phyloP scores from a whole-genome alignment of 2,329 filamentous ascomycete genomes.

The Colletotrichum orbiculare region DNA sequence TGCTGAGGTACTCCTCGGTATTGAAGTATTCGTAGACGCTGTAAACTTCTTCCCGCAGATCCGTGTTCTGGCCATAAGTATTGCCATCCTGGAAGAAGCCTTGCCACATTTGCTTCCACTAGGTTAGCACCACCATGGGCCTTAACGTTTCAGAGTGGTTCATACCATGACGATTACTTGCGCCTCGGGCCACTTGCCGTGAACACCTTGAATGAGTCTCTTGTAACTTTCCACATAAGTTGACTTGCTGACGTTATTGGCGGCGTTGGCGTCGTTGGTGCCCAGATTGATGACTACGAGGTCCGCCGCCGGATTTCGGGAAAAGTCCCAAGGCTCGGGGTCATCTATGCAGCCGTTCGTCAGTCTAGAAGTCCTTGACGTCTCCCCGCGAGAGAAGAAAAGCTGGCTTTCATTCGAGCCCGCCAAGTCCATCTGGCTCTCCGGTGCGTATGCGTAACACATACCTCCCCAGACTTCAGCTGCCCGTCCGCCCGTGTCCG shows the following conservation, averaged over 20 bases:
- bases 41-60: slow-evolving; percentile 62
- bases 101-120: slow-evolving; percentile 61
- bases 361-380: slow-evolving; percentile 10
- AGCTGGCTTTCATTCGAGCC: slow-evolving; percentile 11
- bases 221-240: slow-evolving; percentile 55
- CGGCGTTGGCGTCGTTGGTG: slow-evolving; percentile 57
- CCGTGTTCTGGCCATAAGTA: slow-evolving; percentile 57
- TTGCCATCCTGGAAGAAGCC: slow-evolving; percentile 63
- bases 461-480: slow-evolving; percentile 54
- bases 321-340: slow-evolving; percentile 58
- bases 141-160: slow-evolving; percentile 20
- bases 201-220: slow-evolving; percentile 58
- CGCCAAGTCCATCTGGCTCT: not conserved
- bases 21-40: slow-evolving; percentile 65
- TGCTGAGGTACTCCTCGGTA: slow-evolving; percentile 52
- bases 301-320: slow-evolving; percentile 53
- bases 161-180: slow-evolving; percentile 57
- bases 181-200: slow-evolving; percentile 58
- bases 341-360: slow-evolving; percentile 43
- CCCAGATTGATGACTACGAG: slow-evolving; percentile 60
- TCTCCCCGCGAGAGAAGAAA: not conserved
- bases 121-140: not conserved
- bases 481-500: slow-evolving; percentile 62
- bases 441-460: slow-evolving; percentile 39
- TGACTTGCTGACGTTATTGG: slow-evolving; percentile 52